phyloP scores from a whole-genome alignment of 2,329 filamentous ascomycete genomes.

The Botrytis porri region DNA sequence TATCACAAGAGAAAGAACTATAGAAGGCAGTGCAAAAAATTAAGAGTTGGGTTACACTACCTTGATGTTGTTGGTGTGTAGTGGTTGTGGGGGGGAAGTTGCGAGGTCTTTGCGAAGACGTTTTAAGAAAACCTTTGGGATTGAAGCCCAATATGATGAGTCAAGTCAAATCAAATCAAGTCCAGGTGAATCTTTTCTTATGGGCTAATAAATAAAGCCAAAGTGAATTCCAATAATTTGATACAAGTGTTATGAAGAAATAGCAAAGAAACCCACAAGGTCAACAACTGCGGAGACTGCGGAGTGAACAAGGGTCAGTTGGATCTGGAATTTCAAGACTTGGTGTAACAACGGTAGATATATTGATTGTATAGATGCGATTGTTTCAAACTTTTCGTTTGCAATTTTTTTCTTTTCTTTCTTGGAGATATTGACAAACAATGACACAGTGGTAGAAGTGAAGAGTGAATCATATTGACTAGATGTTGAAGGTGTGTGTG shows the following conservation, averaged over 20 bases:
- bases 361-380: background rate
- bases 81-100: background rate
- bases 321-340: background rate
- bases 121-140: background rate
- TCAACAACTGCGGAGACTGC: background rate
- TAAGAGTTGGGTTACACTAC: background rate
- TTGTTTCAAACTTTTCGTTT: background rate
- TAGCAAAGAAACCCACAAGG: background rate
- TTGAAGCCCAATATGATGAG: background rate
- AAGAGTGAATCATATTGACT: background rate
- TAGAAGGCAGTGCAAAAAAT: slow-evolving; percentile 14
- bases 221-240: background rate
- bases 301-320: background rate
- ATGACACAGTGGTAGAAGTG: background rate
- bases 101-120: background rate
- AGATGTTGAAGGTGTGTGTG: too few relatives aligned
- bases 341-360: background rate
- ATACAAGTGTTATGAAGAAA: background rate
- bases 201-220: background rate
- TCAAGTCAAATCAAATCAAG: background rate
- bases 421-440: background rate
- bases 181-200: background rate
- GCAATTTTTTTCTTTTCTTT: background rate
- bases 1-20: background rate
- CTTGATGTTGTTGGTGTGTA: background rate